A percentile compares a stretch with the other conserved stretches of the same genome.
Evolutionary conservation across 495 filamentous ascomycete genomes (phyloP).

Genomic region (Delitschia confertaspora): DNA sequence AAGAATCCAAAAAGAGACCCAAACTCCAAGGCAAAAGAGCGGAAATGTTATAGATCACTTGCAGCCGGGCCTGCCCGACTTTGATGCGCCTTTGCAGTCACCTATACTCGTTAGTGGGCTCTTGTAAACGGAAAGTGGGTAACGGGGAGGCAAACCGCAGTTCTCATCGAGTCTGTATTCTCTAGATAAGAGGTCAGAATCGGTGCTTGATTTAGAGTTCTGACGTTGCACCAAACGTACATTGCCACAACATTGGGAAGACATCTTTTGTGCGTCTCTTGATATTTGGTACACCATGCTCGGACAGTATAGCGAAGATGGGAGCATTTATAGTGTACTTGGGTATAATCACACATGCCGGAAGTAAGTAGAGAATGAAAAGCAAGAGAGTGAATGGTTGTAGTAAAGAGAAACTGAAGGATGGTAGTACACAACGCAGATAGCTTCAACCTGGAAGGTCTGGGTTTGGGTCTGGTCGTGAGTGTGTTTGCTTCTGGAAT

Average conservation of each 20-base stretch:
- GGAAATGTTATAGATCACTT: neutral
- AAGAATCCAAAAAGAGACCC: neutral
- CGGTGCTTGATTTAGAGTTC: neutral
- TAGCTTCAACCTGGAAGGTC: too few relatives aligned
- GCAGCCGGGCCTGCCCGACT: constrained; percentile 6
- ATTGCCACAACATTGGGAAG: constrained; percentile 43
- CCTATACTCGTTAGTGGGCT: too few relatives aligned
- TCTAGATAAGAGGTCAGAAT: constrained; percentile 22
- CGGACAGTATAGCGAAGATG: constrained; percentile 44
- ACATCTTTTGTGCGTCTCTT: constrained; percentile 40
- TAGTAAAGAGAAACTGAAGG: neutral
- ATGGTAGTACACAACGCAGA: too few relatives aligned
- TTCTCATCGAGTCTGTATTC: constrained; percentile 39
- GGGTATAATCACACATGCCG: constrained; percentile 48
- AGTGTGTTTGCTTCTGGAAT: too few relatives aligned
- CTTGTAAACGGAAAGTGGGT: too few relatives aligned
- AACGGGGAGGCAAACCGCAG: constrained; percentile 29
- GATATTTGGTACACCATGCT: constrained; percentile 47
- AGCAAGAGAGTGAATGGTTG: neutral
- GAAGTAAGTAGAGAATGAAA: neutral
- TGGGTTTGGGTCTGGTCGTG: too few relatives aligned
- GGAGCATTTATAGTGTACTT: constrained; percentile 43
- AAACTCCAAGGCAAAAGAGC: constrained; percentile 4
- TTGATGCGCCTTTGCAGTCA: constrained; percentile 19
- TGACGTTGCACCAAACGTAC: too few relatives aligned